Base-by-base conservation (phyloP, 306 rosid genomes). In the Prunus padus region DNA sequence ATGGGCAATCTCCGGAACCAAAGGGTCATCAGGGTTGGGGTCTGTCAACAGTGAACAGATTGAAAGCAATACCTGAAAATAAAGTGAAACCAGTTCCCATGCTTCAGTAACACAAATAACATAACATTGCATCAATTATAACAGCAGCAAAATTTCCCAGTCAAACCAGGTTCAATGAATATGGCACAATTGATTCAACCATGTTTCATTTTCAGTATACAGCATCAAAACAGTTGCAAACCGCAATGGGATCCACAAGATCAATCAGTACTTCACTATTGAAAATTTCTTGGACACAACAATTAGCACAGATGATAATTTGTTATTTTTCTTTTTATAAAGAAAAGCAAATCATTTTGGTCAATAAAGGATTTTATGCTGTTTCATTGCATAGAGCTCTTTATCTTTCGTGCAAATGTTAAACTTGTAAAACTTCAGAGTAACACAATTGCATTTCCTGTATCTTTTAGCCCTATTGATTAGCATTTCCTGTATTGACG, bases 1-100 rank as follows among this genome's bases (percentile, higher is more conserved):
- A 79, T 90, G 92, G 25, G 96, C 89, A 31, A 88, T 90, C 85
- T 90, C 96, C 10, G 96, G 92, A 80, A 90, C 96, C 88, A 88
- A 72, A 22, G 92, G 96, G 22, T 90, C 95, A 44, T 89, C 95
- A 3, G 92, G 90, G 69, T 90, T 87, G 14, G 92, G 92, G 81
- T 89, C 92, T 8, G 92, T 90, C 82, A 90, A 67, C 77, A 90
- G 85, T 4, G 95, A 90, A 75, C 92, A 90, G 71, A 86, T 90
- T 1, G 92, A 90, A 63, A 90, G 90, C 82, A 89, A 75, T 65
- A 89, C 92, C 92, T 87, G 86, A 59, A 31, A 44, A 40, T 5
- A 26, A 59, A 57, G 75, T 26, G 13, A 71, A 69, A 51, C 40
- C 15, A 51, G 47, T 19, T 4, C 30, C 7, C 2, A 2, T 54